Conservation (phyloP, 2,329 filamentous ascomycete genomes). For the Byssothecium circinans region DNA sequence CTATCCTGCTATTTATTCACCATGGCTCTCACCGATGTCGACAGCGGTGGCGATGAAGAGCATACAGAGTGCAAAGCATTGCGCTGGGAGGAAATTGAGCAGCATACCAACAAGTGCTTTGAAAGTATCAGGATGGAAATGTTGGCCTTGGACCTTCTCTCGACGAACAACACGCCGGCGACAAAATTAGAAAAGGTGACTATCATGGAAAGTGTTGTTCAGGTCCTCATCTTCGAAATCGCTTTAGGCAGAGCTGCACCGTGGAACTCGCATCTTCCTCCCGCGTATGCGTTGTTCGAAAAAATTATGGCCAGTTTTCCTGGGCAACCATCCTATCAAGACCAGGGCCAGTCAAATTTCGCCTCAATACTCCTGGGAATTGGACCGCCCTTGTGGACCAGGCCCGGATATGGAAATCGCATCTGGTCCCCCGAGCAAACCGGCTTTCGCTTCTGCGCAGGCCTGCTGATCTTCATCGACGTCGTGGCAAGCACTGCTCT, state of each 20-base stretch:
- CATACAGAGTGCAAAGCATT: constrained; percentile 13
- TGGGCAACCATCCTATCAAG: background rate
- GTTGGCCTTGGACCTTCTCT: constrained; percentile 1
- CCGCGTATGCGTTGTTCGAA: constrained; percentile 16
- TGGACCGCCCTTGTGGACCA: constrained; percentile 14
- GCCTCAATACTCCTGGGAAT: constrained; percentile 6
- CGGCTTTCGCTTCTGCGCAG: constrained; percentile 17
- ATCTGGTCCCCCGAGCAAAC: constrained; percentile 15
- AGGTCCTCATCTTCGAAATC: constrained; percentile 19
- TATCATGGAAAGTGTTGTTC: constrained; percentile 13
- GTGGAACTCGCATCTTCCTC: constrained; percentile 14
- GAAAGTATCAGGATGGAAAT: constrained; percentile 13
- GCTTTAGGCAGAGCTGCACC: constrained; percentile 11
- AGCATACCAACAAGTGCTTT: constrained; percentile 15
- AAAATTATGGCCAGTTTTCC: constrained; percentile 9
- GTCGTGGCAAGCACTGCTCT: constrained; percentile 13
- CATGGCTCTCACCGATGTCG: constrained; percentile 14
- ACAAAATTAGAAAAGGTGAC: constrained; percentile 7
- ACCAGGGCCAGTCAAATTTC: constrained; percentile 11
- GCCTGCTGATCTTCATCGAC: constrained; percentile 19
- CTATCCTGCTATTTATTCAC: constrained; percentile 19
- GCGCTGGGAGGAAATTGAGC: constrained; percentile 14
- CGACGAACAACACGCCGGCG: background rate
- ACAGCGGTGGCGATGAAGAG: constrained; percentile 7
- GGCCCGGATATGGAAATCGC: constrained; percentile 5